Conservation (phyloP, 441 rosid species). For the Arabidopsis hybrid region DNA sequence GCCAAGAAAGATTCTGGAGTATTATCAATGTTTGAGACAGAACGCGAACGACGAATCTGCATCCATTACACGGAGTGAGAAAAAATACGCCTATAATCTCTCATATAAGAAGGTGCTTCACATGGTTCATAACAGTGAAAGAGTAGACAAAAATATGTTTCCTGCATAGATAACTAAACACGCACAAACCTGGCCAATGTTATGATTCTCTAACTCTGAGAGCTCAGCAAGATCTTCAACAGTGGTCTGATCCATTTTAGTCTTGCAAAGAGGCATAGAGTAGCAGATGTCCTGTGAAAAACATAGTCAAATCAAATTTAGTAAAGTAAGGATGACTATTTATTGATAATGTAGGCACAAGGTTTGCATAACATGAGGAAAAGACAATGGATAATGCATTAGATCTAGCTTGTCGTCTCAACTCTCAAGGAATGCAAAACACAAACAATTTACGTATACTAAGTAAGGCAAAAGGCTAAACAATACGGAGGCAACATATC, state of each 20-base stretch:
- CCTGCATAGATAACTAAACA: constrained; percentile 9
- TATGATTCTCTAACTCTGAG: constrained; percentile 91
- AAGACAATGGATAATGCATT: background rate
- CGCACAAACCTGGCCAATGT: constrained; percentile 91
- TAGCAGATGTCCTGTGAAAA: constrained; percentile 65
- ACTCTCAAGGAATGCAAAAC: constrained; percentile 17
- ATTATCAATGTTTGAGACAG: constrained; percentile 74
- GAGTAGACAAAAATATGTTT: constrained; percentile 2
- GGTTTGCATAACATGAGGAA: constrained; percentile 1
- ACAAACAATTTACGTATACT: constrained; percentile 2
- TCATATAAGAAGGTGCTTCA: constrained; percentile 23
- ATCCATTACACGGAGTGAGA: constrained; percentile 41
- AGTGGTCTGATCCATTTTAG: constrained; percentile 80
- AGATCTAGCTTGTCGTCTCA: constrained; percentile 1
- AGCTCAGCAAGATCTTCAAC: constrained; percentile 92
- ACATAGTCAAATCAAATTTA: constrained; percentile 21
- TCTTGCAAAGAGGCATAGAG: constrained; percentile 95
- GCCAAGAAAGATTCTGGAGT: constrained; percentile 88
- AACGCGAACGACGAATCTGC: constrained; percentile 73
- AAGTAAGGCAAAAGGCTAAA: constrained; percentile 12
- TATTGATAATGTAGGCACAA: background rate
- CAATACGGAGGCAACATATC: constrained; percentile 42
- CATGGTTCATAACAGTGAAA: constrained; percentile 24
- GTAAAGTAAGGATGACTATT: background rate
- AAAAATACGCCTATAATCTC: constrained; percentile 16